These are phyloP conservation scores for Haplographium delicatum DNA, from an alignment of 495 filamentous ascomycete species.

Conservation along the genomic window DNA sequence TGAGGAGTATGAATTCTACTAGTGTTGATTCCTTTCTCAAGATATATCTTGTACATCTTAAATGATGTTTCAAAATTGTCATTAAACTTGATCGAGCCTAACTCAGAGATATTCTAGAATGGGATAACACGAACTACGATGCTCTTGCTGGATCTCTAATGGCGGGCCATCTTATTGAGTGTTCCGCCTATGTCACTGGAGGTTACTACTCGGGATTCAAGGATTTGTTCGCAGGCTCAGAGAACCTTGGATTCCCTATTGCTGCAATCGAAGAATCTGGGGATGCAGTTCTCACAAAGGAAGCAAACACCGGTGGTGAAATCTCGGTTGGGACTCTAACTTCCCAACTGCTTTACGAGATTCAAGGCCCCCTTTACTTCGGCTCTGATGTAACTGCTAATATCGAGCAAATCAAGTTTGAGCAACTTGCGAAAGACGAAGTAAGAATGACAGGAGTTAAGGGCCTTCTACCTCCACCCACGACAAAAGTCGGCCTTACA, in stretches of 20 bases:
- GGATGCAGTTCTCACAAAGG: constrained; percentile 30
- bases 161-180: constrained; percentile 53
- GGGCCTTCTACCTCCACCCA: constrained; percentile 40
- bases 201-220: constrained; percentile 57
- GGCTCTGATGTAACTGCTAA: constrained; percentile 52
- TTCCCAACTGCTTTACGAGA: constrained; percentile 55
- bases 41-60: too few species aligned
- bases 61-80: too few species aligned
- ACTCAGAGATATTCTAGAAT: too few species aligned
- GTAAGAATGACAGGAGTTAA: constrained; percentile 40
- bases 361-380: constrained; percentile 54
- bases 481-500: constrained; percentile 13
- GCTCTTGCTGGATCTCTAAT: constrained; percentile 47
- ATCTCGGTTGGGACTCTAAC: constrained; percentile 44
- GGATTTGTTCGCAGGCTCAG: constrained; percentile 33
- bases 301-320: constrained; percentile 10
- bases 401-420: constrained; percentile 42
- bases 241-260: constrained; percentile 52
- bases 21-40: too few species aligned
- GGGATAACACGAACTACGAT: constrained; percentile 37
- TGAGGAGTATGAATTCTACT: too few species aligned
- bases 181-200: constrained; percentile 49
- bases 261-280: constrained; percentile 51
- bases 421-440: constrained; percentile 37
- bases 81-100: too few species aligned